A percentile compares a stretch with the other conserved stretches of the same genome.
Conservation (phyloP, 805 yeast species). For the Zygosaccharomyces siamensis region DNA sequence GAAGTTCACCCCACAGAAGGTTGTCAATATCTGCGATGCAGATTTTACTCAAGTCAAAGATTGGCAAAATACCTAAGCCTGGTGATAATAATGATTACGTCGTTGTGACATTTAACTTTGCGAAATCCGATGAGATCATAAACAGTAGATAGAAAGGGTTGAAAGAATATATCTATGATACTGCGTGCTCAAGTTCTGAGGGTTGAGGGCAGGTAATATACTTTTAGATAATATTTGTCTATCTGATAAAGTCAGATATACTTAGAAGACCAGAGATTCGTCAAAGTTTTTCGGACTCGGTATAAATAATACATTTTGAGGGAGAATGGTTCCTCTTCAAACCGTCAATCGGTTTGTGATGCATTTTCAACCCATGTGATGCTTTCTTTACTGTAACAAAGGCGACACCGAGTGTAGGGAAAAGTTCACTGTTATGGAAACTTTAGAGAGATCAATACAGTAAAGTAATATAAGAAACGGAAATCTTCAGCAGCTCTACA, state of each 20-base stretch:
- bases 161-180: constrained; percentile 21
- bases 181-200: constrained; percentile 24
- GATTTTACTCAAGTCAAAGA: constrained; percentile 42
- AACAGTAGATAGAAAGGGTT: constrained; percentile 21
- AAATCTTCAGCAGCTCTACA: too few relatives aligned
- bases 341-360: too few relatives aligned
- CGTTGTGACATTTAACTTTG: constrained; percentile 11
- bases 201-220: constrained; percentile 6
- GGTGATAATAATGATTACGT: constrained; percentile 7
- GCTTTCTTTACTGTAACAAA: too few relatives aligned
- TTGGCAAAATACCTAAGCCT: constrained; percentile 41
- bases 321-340: too few relatives aligned
- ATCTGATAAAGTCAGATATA: background rate
- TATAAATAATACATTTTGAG: too few relatives aligned
- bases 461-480: background rate
- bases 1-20: constrained; percentile 25
- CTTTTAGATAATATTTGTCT: background rate
- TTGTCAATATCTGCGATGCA: constrained; percentile 32
- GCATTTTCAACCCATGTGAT: too few relatives aligned
- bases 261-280: background rate
- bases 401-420: too few relatives aligned
- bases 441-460: too few relatives aligned
- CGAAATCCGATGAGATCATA: constrained; percentile 19
- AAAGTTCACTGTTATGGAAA: too few relatives aligned
- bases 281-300: too few relatives aligned